These are phyloP conservation scores for Quercus suber DNA, from an alignment of 306 rosid genomes.

Conservation along the genomic window DNA sequence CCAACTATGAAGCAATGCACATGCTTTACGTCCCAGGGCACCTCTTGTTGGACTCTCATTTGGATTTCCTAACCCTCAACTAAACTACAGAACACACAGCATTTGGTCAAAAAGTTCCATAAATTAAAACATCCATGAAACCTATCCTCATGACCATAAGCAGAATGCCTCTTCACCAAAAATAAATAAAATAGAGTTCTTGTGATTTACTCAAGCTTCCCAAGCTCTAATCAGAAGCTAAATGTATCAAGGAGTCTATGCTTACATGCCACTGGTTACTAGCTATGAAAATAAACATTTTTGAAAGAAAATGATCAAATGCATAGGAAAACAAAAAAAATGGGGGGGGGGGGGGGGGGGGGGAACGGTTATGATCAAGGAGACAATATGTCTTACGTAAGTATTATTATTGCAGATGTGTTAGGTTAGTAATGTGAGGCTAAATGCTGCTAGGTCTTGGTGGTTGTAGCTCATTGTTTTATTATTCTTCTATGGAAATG, in stretches of 20 bases:
- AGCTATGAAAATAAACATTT: neutral
- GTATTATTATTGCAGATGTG: too few species aligned
- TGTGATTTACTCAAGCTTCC: neutral
- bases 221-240: neutral
- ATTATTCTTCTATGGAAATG: too few species aligned
- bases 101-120: neutral
- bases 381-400: neutral
- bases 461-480: too few species aligned
- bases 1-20: neutral
- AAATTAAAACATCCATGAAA: neutral
- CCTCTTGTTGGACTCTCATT: neutral
- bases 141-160: neutral
- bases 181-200: neutral
- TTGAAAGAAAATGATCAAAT: neutral
- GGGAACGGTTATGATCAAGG: neutral
- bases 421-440: too few species aligned
- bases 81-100: neutral
- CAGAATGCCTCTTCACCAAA: neutral
- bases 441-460: too few species aligned
- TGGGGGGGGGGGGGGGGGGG: too few species aligned
- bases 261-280: neutral
- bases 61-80: neutral
- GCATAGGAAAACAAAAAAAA: neutral
- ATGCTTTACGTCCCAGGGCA: neutral
- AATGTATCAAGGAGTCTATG: neutral